These are phyloP conservation scores for Kuraishia capsulata DNA, from an alignment of 805 yeast species.

Conservation along the genomic window DNA sequence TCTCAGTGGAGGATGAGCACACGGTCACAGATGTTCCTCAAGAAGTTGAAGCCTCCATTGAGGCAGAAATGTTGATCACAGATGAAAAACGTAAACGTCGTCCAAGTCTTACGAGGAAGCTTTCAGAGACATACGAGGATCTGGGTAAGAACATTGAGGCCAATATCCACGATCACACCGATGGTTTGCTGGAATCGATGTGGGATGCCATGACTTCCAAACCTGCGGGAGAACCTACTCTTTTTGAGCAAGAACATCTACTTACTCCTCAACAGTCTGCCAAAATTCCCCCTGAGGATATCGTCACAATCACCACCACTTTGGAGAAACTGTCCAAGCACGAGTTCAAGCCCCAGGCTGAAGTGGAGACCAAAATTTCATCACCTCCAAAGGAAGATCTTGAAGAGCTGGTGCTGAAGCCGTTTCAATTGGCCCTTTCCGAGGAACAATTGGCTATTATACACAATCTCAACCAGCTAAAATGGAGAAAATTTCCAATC, in stretches of 20 bases:
- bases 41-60: slow-evolving; percentile 4
- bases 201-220: slow-evolving; percentile 43
- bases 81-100: slow-evolving; percentile 2
- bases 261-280: background rate
- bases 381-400: background rate
- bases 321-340: slow-evolving; percentile 8
- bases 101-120: slow-evolving; percentile 14
- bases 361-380: slow-evolving; percentile 7
- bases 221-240: slow-evolving; percentile 1
- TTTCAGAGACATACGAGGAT: slow-evolving; percentile 17
- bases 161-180: slow-evolving; percentile 51
- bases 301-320: slow-evolving; percentile 5
- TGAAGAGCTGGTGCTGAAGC: slow-evolving; percentile 7
- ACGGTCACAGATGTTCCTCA: too few relatives aligned
- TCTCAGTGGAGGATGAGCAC: slow-evolving; percentile 8
- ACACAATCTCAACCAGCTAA: slow-evolving; percentile 42
- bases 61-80: background rate
- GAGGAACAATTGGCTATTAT: slow-evolving; percentile 42
- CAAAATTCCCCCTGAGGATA: background rate
- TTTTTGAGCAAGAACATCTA: background rate
- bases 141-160: slow-evolving; percentile 25
- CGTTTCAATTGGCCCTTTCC: slow-evolving; percentile 27
- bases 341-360: background rate
- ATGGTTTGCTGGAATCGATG: slow-evolving; percentile 53
- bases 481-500: slow-evolving; percentile 68